These are phyloP conservation scores for Colletotrichum sp. DNA, from an alignment of 2,329 filamentous ascomycete genomes.

Conservation along the genomic window DNA sequence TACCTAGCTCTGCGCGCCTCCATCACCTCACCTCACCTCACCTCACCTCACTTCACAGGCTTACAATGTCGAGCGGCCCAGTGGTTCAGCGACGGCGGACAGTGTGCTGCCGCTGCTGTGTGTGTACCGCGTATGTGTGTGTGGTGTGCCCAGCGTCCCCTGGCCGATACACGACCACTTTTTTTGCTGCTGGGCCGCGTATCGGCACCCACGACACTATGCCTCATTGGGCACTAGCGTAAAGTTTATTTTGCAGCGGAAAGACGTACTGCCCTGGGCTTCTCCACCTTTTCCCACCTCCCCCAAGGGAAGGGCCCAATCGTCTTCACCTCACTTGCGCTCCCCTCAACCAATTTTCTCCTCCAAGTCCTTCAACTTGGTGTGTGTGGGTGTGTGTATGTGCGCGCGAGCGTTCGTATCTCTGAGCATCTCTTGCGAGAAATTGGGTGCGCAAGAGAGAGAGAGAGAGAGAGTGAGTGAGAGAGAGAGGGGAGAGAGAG, in stretches of 20 bases:
- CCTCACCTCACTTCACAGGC: neutral
- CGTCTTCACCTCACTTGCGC: neutral
- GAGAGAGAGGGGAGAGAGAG: neutral
- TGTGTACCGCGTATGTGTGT: neutral
- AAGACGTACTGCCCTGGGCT: neutral
- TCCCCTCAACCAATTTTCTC: neutral
- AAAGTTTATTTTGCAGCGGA: conserved; percentile 17
- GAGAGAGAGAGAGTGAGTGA: too few relatives aligned
- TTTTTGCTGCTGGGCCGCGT: conserved; percentile 11
- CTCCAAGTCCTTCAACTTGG: neutral
- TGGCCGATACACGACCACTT: neutral
- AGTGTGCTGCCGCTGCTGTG: neutral
- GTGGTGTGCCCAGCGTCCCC: neutral
- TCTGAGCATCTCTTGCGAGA: neutral
- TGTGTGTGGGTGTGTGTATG: neutral
- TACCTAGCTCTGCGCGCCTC: neutral
- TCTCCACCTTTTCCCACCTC: conserved; percentile 1
- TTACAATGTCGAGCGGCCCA: neutral
- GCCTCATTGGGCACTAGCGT: neutral
- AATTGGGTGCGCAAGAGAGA: neutral
- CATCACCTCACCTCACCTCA: neutral
- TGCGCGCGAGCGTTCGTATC: neutral
- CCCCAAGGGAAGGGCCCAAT: neutral
- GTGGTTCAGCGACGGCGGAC: neutral
- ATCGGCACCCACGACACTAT: neutral